These are phyloP conservation scores for Vigna reflexopilosa DNA, from an alignment of 306 rosid species.

Conservation along the genomic window DNA sequence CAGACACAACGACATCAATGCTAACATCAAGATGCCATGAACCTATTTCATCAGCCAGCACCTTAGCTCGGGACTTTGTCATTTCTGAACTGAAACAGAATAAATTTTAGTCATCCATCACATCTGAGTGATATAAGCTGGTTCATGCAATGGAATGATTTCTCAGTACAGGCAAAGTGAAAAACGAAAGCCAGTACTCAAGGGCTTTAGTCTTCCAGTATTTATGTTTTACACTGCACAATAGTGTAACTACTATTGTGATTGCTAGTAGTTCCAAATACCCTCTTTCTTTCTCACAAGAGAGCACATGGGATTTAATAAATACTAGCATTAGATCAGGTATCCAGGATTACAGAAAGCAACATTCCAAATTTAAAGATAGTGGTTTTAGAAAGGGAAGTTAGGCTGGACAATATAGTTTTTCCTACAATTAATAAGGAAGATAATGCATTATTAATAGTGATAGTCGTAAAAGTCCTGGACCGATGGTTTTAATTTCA, in stretches of 20 bases:
- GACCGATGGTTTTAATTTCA: too few species aligned
- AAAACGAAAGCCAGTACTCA: slow-evolving; percentile 32
- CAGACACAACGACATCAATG: slow-evolving; percentile 81
- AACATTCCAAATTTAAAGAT: slow-evolving; percentile 33
- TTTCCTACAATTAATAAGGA: too few species aligned
- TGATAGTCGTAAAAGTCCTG: too few species aligned
- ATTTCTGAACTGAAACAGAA: slow-evolving; percentile 75
- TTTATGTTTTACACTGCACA: slow-evolving; percentile 18
- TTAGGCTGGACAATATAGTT: not conserved
- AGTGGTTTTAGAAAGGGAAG: slow-evolving; percentile 4
- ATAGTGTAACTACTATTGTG: slow-evolving; percentile 26
- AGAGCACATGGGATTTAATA: slow-evolving; percentile 23
- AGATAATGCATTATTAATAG: too few species aligned
- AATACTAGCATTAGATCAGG: not conserved
- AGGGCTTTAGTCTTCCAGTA: slow-evolving; percentile 1
- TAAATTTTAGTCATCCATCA: slow-evolving; percentile 18
- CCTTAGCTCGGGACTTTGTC: slow-evolving; percentile 77
- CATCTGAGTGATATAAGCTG: slow-evolving; percentile 20
- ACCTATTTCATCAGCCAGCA: slow-evolving; percentile 88
- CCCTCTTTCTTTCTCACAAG: slow-evolving; percentile 2
- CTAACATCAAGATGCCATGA: slow-evolving; percentile 94
- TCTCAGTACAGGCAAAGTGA: not conserved
- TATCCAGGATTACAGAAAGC: slow-evolving; percentile 23
- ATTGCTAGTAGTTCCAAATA: slow-evolving; percentile 24
- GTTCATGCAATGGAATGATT: slow-evolving; percentile 30